Conservation (phyloP, 305 asterid genomes). For the Fraxinus baroniana region DNA sequence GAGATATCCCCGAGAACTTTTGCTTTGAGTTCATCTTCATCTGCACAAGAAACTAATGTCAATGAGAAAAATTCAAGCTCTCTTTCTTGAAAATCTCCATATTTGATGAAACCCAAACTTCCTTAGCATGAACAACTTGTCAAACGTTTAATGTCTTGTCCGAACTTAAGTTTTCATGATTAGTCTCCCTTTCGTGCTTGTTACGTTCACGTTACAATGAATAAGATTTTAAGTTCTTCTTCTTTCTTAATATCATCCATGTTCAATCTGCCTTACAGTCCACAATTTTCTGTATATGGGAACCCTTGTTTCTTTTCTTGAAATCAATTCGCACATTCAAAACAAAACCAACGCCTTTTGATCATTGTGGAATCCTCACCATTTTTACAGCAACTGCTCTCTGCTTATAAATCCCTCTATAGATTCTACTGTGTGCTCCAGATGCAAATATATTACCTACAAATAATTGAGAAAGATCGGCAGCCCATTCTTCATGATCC, state of each 20-base stretch:
- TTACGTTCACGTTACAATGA: neutral
- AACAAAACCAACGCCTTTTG: neutral
- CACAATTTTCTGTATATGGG: neutral
- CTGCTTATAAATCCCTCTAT: no score
- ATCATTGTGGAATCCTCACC: neutral
- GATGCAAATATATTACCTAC: no score
- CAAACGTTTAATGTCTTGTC: neutral
- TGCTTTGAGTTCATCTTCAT: constrained; percentile 29
- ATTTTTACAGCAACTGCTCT: no score
- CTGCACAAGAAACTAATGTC: neutral
- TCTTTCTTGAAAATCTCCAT: neutral
- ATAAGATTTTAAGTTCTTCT: neutral
- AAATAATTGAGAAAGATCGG: no score
- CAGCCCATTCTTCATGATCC: no score
- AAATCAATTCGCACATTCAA: neutral
- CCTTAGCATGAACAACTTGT: neutral
- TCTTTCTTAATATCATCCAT: neutral
- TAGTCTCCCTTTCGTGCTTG: neutral
- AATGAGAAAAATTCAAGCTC: neutral
- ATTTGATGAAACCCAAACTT: neutral
- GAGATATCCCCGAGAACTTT: neutral
- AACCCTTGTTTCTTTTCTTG: neutral
- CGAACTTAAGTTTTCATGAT: no score
- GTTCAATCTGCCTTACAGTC: neutral
- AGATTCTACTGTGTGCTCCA: no score